These are phyloP conservation scores for Ustilago nuda DNA, from an alignment of 1,284 basidiomycete genomes.

Conservation along the genomic window DNA sequence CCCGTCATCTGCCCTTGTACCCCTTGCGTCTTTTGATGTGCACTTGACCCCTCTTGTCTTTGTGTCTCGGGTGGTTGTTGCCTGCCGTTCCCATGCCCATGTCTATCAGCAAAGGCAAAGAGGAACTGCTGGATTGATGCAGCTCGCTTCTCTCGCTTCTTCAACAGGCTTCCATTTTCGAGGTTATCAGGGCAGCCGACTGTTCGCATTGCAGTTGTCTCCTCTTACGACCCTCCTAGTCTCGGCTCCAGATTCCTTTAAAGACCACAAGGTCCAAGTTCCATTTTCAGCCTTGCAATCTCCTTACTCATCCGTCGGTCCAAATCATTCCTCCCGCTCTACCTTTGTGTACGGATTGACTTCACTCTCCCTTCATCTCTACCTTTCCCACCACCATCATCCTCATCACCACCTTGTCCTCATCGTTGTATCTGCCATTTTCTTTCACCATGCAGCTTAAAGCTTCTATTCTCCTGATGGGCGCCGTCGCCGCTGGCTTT, in stretches of 20 bases:
- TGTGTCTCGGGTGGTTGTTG: constrained; percentile 11
- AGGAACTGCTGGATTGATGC: constrained; percentile 12
- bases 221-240: background rate
- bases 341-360: background rate
- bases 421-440: constrained; percentile 4
- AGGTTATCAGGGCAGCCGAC: constrained; percentile 21
- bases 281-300: background rate
- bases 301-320: constrained; percentile 14
- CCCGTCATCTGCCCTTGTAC: background rate
- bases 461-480: constrained; percentile 39
- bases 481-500: constrained; percentile 33
- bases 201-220: background rate
- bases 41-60: constrained; percentile 6
- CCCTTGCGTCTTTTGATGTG: background rate
- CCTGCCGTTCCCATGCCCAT: constrained; percentile 1
- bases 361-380: background rate
- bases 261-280: constrained; percentile 11
- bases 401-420: constrained; percentile 10
- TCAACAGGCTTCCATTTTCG: constrained; percentile 13
- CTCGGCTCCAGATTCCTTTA: constrained; percentile 20
- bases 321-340: constrained; percentile 1
- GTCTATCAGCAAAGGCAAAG: background rate
- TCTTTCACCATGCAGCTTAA: constrained; percentile 38
- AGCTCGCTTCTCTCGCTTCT: constrained; percentile 47
- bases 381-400: background rate